Percentiles rank a stretch among this genome's conserved stretches.
Conservation (phyloP, 2,329 filamentous ascomycete species). For the Lecanicillium sp. region DNA sequence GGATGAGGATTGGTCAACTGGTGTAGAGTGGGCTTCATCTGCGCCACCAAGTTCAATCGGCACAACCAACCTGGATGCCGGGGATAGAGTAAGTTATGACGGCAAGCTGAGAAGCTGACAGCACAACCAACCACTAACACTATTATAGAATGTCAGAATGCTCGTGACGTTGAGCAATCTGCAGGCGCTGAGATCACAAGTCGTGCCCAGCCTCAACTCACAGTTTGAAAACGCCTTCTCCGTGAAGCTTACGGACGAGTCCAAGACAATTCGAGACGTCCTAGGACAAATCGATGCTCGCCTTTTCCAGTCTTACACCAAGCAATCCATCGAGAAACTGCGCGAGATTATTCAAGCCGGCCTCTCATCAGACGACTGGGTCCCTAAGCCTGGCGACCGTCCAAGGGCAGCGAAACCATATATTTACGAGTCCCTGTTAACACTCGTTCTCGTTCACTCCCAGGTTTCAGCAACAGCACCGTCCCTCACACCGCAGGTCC, state of each 20-base stretch:
- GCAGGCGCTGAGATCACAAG: constrained; percentile 69
- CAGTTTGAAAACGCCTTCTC: constrained; percentile 93
- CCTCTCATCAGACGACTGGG: constrained; percentile 65
- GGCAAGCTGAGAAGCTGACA: no score
- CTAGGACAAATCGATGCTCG: constrained; percentile 83
- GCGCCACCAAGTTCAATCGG: constrained; percentile 27
- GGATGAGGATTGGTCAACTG: constrained; percentile 53
- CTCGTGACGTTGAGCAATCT: constrained; percentile 91
- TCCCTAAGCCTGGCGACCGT: constrained; percentile 44
- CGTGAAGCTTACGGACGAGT: constrained; percentile 89
- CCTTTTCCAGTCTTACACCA: constrained; percentile 88
- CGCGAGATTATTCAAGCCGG: constrained; percentile 64
- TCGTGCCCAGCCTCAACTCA: constrained; percentile 80
- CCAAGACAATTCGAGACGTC: constrained; percentile 84
- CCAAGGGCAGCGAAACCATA: constrained; percentile 79
- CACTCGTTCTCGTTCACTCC: constrained; percentile 83
- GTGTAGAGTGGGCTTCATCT: constrained; percentile 33
- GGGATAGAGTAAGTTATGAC: constrained; percentile 48
- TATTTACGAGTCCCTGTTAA: constrained; percentile 78
- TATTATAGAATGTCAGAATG: constrained; percentile 73
- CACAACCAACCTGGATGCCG: constrained; percentile 43
- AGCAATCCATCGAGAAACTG: constrained; percentile 62
- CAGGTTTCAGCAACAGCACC: constrained; percentile 76
- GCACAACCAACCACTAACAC: constrained; percentile 16
- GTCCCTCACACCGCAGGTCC: constrained; percentile 69